Base-by-base conservation (phyloP, 129 eudicot genomes). In the Calendula officinalis region DNA sequence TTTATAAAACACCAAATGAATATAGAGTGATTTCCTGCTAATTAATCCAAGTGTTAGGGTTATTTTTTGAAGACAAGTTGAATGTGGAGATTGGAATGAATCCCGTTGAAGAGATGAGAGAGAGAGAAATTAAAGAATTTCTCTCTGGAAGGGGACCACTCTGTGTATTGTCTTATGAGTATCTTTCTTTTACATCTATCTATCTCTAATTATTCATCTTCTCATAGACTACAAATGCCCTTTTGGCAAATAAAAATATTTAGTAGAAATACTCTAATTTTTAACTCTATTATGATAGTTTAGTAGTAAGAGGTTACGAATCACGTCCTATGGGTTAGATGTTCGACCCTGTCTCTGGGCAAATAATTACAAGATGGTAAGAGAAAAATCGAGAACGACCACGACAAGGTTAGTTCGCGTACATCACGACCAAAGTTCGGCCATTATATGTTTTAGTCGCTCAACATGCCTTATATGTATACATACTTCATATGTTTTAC, bases 131-230 rank as follows among this genome's bases (percentile, higher is more conserved):
- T 6, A 34, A 43, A 46, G 7, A 13, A 56, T 42, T 62, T 56
- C 47, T 60, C 46, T 7, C 44, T 42, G 70, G 47, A 52, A 62
- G 6, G n/a, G 77, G 77, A 72, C 77, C 77, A 63, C 13, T 53
- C 64, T 43, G 9, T 49, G 17, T 10, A 10, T 53, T 32, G 69
- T 43, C 69, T 35, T 64, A 64, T 34, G 57, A 34, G 43, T 33
- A 67, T 60, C 68, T 48, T 47, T 70, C 40, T 38, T 53, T 54
- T 41, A 33, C 52, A 5, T 46, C 13, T 7, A 41, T 40, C 4
- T 61, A 11, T 49, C 11, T 48, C 30, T 8, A 9, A 8, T 56
- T 11, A 16, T 8, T 16, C 6, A 46, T 49, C 15, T 16, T 47
- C 60, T 51, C 34, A 47, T n/a, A 38, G 41, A 33, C 35, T 69